Conservation (phyloP, 495 filamentous ascomycete species). For the Xylaria longipes region DNA sequence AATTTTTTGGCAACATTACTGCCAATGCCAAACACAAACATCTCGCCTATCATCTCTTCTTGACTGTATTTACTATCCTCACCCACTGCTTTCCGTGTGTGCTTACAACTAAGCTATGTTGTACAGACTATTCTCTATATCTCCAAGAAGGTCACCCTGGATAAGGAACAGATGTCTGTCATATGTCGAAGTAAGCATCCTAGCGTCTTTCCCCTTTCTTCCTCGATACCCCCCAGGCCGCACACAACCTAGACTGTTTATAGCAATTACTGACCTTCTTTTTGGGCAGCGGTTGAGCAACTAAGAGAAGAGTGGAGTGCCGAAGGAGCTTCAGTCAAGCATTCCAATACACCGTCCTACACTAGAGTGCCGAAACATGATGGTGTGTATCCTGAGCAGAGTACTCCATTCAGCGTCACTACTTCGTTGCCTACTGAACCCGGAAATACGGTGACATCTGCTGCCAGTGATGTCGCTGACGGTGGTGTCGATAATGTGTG, state of each 20-base stretch:
- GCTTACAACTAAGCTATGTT: neutral
- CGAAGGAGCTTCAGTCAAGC: neutral
- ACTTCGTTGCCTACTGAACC: neutral
- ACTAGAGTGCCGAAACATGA: neutral
- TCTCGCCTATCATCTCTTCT: constrained; percentile 15
- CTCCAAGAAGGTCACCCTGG: neutral
- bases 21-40: neutral
- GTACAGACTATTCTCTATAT: constrained; percentile 7
- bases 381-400: neutral
- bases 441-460: neutral
- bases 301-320: constrained; percentile 7
- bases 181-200: constrained; percentile 8
- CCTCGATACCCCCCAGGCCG: neutral
- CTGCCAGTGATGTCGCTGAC: neutral
- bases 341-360: neutral
- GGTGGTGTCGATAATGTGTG: neutral
- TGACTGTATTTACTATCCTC: neutral
- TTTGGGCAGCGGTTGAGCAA: neutral
- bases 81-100: neutral
- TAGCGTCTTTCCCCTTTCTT: neutral
- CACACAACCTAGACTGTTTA: neutral
- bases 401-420: neutral
- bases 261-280: neutral
- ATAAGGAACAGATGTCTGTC: constrained; percentile 6
- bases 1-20: constrained; percentile 3